These are phyloP conservation scores for Apiotrichum domesticum DNA, from an alignment of 1,284 basidiomycete genomes.

Conservation along the genomic window DNA sequence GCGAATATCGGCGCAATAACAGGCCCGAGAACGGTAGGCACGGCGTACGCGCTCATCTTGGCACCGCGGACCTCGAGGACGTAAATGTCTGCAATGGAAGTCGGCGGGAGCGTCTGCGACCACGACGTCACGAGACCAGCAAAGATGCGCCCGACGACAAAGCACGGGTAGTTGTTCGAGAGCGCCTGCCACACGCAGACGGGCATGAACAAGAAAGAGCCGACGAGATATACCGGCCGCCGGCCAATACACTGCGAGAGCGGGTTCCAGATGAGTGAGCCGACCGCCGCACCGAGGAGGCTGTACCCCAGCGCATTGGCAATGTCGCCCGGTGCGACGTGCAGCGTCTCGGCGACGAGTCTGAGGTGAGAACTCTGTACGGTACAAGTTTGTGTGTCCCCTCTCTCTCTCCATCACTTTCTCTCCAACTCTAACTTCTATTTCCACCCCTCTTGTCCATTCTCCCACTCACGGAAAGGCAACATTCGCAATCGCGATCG, in stretches of 20 bases:
- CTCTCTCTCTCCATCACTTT: not conserved
- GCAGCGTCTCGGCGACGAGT: not conserved
- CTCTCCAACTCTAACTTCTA: not conserved
- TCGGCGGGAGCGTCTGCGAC: slow-evolving; percentile 29
- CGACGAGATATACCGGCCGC: slow-evolving; percentile 39
- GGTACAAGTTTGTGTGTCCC: not conserved
- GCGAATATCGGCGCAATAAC: slow-evolving; percentile 40
- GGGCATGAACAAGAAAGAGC: slow-evolving; percentile 40
- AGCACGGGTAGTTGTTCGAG: slow-evolving; percentile 22
- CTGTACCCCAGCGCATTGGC: slow-evolving; percentile 43
- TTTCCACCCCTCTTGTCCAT: too few relatives aligned
- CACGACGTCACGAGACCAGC: slow-evolving; percentile 23
- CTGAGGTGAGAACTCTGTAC: not conserved
- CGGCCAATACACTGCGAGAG: slow-evolving; percentile 33
- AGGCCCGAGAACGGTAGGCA: slow-evolving; percentile 30
- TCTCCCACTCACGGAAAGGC: slow-evolving; percentile 5
- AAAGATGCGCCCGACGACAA: slow-evolving; percentile 25
- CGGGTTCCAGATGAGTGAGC: slow-evolving; percentile 38
- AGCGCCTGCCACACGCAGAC: slow-evolving; percentile 39
- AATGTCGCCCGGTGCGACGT: slow-evolving; percentile 25
- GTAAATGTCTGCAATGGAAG: slow-evolving; percentile 31
- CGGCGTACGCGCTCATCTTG: slow-evolving; percentile 35
- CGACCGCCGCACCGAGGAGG: slow-evolving; percentile 44
- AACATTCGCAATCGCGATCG: slow-evolving; percentile 16
- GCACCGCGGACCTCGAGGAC: slow-evolving; percentile 36